Percentiles rank a stretch among this genome's conserved stretches.
Conservation (phyloP, 2,329 filamentous ascomycete genomes). For the Penicillium occitanis region DNA sequence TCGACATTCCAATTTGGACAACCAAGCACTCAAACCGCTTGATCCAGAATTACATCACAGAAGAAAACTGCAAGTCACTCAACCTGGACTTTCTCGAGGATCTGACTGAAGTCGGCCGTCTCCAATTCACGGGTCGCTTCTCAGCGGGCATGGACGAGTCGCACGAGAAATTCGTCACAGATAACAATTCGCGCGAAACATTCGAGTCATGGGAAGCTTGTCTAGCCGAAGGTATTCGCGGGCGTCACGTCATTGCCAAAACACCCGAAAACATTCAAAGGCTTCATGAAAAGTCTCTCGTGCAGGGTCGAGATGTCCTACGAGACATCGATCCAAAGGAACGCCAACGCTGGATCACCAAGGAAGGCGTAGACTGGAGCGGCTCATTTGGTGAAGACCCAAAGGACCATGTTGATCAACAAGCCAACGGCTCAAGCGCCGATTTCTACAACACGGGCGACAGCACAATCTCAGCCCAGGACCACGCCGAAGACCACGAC, state of each 20-base stretch:
- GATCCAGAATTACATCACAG: conserved; percentile 88
- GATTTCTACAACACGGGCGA: conserved; percentile 55
- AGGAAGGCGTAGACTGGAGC: conserved; percentile 80
- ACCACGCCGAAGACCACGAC: neutral
- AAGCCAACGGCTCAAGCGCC: conserved; percentile 35
- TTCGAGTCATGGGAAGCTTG: conserved; percentile 95
- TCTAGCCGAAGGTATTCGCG: conserved; percentile 78
- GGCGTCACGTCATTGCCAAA: conserved; percentile 68
- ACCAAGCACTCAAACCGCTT: conserved; percentile 73
- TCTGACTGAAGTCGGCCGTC: conserved; percentile 74
- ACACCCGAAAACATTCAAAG: conserved; percentile 70
- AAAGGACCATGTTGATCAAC: conserved; percentile 55
- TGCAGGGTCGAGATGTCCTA: conserved; percentile 76
- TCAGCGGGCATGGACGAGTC: conserved; percentile 87
- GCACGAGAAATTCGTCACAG: conserved; percentile 77
- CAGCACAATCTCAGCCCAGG: neutral
- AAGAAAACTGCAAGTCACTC: conserved; percentile 65
- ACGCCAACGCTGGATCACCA: conserved; percentile 73
- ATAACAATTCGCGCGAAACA: conserved; percentile 87
- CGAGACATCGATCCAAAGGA: conserved; percentile 65
- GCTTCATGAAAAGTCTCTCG: conserved; percentile 78
- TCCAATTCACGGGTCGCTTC: conserved; percentile 78
- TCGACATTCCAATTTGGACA: conserved; percentile 89
- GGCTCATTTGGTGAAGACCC: conserved; percentile 82
- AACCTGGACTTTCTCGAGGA: conserved; percentile 70